Base-by-base conservation (phyloP, 345 rosid species). In the Citrus australasica region DNA sequence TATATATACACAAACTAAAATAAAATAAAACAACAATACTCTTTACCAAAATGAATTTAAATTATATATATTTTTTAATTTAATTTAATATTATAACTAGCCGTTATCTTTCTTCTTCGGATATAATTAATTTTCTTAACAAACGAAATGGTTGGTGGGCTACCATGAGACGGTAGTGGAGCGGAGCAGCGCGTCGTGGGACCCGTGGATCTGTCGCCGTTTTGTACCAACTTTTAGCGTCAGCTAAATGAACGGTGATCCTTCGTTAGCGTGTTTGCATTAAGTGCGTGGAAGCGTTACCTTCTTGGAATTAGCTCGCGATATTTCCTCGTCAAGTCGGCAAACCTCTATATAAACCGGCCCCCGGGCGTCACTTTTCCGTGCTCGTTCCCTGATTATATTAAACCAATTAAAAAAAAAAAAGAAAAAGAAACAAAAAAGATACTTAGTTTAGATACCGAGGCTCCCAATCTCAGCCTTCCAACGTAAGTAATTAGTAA, bases 231-330 rank as follows among this genome's bases (percentile, higher is more conserved):
- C 60, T 62, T 74, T 75, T 5, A 17, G 22, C 56, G 22, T 75
- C 62, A 30, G 16, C 32, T 5, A 30, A 75, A 64, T 16, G n/a
- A 75, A 64, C 71, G 78, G 78, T 65, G 78, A 65, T 51, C 51
- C 63, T 14, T 27, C 27, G 27, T 38, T 48, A 48, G 27, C 78
- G 71, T 67, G 1, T 32, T 22, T 1, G 9, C 16, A 17, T 16
- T 42, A 19, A 74, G 46, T 46, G 30, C 46, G 14, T 10, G 27
- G 7, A 5, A 46, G 48, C 35, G 28, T 62, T 42, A 46, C 30
- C 42, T 42, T 46, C 46, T 46, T 28, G 7, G 32, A 42, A 11
- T 46, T 75, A 32, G 48, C 71, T 75, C 48, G 32, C 40, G 62
- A 46, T 48, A 53, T 6, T 22, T 64, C 67, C 48, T 33, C 19